Evolutionary conservation across 2,329 filamentous ascomycete genomes (phyloP).

Genomic region (Sporothrix luriei): DNA sequence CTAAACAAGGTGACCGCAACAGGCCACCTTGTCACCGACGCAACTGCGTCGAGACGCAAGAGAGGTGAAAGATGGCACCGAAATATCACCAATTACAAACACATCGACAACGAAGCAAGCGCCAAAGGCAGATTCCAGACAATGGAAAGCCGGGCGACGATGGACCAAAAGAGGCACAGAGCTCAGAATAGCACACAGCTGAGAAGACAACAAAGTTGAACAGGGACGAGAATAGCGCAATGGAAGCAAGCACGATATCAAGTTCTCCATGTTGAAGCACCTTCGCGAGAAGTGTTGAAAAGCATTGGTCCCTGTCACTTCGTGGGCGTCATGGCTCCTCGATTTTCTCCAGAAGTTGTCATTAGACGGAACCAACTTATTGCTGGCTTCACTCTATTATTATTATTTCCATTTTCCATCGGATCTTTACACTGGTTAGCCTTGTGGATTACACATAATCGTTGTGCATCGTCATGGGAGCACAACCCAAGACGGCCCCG

Average conservation of each 20-base stretch:
- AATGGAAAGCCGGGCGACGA: neutral
- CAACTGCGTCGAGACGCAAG: conserved; percentile 34
- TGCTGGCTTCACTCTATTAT: no score
- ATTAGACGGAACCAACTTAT: neutral
- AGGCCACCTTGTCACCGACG: conserved; percentile 30
- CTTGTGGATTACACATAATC: conserved; percentile 11
- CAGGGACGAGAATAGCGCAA: conserved; percentile 8
- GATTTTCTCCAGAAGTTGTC: no score
- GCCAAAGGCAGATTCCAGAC: neutral
- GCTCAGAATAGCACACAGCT: neutral
- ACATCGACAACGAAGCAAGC: conserved; percentile 21
- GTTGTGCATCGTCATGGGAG: conserved; percentile 1
- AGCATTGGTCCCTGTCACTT: neutral
- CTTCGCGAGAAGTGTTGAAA: neutral
- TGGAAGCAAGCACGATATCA: neutral
- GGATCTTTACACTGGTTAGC: neutral
- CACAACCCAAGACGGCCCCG: conserved; percentile 27
- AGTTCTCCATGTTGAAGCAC: neutral
- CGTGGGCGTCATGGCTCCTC: neutral
- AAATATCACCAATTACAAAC: conserved; percentile 19
- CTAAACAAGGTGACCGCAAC: neutral
- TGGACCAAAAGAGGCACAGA: conserved; percentile 11
- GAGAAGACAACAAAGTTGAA: neutral
- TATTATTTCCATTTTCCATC: conserved; percentile 13
- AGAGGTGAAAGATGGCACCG: conserved; percentile 6